Conservation (phyloP, 441 rosid genomes). For the Erodium trifolium region DNA sequence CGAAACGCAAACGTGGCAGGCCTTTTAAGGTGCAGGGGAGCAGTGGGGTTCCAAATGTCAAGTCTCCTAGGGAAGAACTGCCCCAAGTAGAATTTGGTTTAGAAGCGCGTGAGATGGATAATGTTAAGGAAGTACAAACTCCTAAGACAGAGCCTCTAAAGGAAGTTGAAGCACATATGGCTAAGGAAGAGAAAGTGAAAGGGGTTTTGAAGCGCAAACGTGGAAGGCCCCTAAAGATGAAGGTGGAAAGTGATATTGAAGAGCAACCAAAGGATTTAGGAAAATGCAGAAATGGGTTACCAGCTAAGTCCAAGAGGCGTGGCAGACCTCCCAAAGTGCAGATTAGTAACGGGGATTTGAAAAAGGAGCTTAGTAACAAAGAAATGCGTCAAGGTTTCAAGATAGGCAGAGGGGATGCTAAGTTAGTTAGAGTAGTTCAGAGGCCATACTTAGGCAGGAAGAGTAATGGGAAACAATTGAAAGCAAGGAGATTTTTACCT, state of each 20-base stretch:
- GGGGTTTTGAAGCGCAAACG: slow-evolving; percentile 8
- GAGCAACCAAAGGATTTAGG: background rate
- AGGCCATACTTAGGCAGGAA: slow-evolving; percentile 15
- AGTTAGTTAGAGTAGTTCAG: slow-evolving; percentile 10
- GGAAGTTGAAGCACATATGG: background rate
- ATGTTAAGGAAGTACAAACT: no score
- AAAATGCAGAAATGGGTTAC: background rate
- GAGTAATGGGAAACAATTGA: slow-evolving; percentile 13
- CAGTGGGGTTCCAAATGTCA: slow-evolving; percentile 14
- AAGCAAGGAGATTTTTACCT: slow-evolving; percentile 10
- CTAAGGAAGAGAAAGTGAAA: background rate
- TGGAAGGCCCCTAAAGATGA: slow-evolving; percentile 4
- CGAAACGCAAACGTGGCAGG: slow-evolving; percentile 24
- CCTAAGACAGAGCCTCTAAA: background rate
- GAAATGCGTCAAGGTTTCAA: slow-evolving; percentile 2
- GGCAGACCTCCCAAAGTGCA: slow-evolving; percentile 28
- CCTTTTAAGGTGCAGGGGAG: slow-evolving; percentile 20
- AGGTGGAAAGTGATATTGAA: background rate
- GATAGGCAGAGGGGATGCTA: slow-evolving; percentile 14
- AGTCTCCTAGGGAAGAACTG: slow-evolving; percentile 14
- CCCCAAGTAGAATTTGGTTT: background rate
- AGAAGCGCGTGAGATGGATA: no score
- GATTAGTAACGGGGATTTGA: slow-evolving; percentile 6
- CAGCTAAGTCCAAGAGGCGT: slow-evolving; percentile 11
- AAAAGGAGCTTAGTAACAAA: background rate